Percentiles rank a stretch among this genome's conserved stretches.
Conservation (phyloP, 2,329 filamentous ascomycete genomes). For the Dendrostoma leiphaemia region DNA sequence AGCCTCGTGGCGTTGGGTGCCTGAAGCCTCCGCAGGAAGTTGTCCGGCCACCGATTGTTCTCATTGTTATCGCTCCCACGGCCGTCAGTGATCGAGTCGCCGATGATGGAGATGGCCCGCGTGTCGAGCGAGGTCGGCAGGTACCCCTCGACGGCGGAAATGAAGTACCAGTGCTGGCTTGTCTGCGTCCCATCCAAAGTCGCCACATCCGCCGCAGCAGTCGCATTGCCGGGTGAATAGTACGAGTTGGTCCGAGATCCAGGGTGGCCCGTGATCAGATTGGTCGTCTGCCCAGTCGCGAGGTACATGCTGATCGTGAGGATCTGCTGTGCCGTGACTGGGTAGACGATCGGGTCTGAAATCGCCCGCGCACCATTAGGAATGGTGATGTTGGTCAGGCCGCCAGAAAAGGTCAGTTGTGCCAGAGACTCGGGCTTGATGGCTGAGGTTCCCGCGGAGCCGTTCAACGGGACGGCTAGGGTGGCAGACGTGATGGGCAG, state of each 20-base stretch:
- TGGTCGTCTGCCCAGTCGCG: constrained; percentile 50
- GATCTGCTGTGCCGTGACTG: constrained; percentile 44
- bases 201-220: constrained; percentile 39
- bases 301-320: constrained; percentile 59
- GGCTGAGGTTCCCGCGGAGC: constrained; percentile 44
- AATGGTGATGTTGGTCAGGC: constrained; percentile 42
- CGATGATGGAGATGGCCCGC: constrained; percentile 53
- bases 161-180: constrained; percentile 56
- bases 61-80: constrained; percentile 56
- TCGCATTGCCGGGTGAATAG: constrained; percentile 51
- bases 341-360: constrained; percentile 56
- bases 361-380: constrained; percentile 55
- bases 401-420: constrained; percentile 55
- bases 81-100: constrained; percentile 68
- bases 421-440: constrained; percentile 47
- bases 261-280: constrained; percentile 58
- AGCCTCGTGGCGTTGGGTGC: constrained; percentile 16
- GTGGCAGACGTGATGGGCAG: constrained; percentile 56
- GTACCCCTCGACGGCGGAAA: constrained; percentile 57
- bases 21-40: constrained; percentile 44
- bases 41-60: constrained; percentile 50
- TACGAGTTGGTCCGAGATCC: constrained; percentile 59
- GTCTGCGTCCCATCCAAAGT: constrained; percentile 19
- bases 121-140: constrained; percentile 31
- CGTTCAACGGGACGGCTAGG: constrained; percentile 51